These are phyloP conservation scores for Xylariales sp. DNA, from an alignment of 2,329 filamentous ascomycete species.

Conservation along the genomic window DNA sequence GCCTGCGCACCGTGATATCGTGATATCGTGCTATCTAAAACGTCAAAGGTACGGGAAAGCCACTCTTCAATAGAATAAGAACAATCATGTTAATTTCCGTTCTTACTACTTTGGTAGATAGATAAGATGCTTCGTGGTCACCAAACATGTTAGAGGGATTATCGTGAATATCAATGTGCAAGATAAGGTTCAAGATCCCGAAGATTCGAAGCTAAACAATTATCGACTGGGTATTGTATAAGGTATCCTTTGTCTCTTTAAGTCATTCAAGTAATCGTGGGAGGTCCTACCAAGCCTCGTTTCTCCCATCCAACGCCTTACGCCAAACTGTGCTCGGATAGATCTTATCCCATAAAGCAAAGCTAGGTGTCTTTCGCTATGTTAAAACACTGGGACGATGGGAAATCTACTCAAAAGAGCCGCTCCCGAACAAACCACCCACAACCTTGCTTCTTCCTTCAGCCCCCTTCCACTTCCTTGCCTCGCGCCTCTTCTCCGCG, in stretches of 20 bases:
- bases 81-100: no score
- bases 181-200: not conserved
- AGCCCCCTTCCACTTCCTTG: conserved; percentile 67
- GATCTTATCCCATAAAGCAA: conserved; percentile 5
- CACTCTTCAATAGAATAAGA: no score
- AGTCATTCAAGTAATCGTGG: conserved; percentile 12
- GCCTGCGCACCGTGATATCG: no score
- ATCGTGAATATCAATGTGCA: not conserved
- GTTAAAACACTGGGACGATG: not conserved
- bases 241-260: conserved; percentile 18
- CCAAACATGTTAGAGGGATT: no score
- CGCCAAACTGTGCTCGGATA: conserved; percentile 20
- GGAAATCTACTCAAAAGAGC: conserved; percentile 62
- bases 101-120: no score
- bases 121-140: no score
- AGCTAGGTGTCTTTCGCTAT: conserved; percentile 14
- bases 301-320: conserved; percentile 22
- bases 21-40: no score
- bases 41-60: no score
- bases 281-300: not conserved
- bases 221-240: not conserved
- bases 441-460: conserved; percentile 67
- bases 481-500: conserved; percentile 68
- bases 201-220: not conserved
- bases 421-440: conserved; percentile 68